Evolutionary conservation across 805 yeast genomes (phyloP), one percentile per base, ranked within the genome.

Genomic region (Pichia gijzeniarum): DNA sequence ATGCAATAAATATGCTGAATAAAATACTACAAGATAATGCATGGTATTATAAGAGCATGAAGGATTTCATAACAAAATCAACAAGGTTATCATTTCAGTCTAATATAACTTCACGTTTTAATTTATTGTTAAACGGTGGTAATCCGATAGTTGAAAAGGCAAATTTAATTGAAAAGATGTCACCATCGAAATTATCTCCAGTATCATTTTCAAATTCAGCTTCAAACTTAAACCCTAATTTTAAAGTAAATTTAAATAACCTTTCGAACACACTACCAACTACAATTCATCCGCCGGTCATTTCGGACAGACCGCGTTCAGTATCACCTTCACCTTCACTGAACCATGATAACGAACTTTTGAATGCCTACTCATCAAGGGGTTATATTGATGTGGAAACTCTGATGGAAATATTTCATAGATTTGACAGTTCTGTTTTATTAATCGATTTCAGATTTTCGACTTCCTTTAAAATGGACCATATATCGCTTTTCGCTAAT

Each of bases 391-490:
- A 43, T 18, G 43, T 52, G 16, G 48, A 50, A n/a, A 35, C 43
- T 22, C 32, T 53, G 18, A 31, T 48, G 28, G 42, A 50, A 10
- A 49, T 69, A n/a, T 57, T 66, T 17, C 54, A 59, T 14, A 46
- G 48, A n/a, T 53, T 53, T 25, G 61, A 68, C 3, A 53, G 58
- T 16, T 48, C 57, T 2, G 56, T 83, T 0, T 67, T 90, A n/a
- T 49, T 90, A 10, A 72, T 91, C 6, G 98, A 91, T 60, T 73
- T 80, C 35, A 69, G 97, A 53, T 67, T 81, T 16, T 68, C 81
- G 34, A 68, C 67, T 17, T 80, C 77, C 32, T 89, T 74, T 57
- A 74, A 77, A 39, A 65, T 68, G 36, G 74, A 76, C 40, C 96
- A 88, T 61, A 78, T 90, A 13, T 57, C 59, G 19, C 67, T 73